These are phyloP conservation scores for Singerocomus inundabilis DNA, from an alignment of 1,284 basidiomycete species.

Conservation along the genomic window DNA sequence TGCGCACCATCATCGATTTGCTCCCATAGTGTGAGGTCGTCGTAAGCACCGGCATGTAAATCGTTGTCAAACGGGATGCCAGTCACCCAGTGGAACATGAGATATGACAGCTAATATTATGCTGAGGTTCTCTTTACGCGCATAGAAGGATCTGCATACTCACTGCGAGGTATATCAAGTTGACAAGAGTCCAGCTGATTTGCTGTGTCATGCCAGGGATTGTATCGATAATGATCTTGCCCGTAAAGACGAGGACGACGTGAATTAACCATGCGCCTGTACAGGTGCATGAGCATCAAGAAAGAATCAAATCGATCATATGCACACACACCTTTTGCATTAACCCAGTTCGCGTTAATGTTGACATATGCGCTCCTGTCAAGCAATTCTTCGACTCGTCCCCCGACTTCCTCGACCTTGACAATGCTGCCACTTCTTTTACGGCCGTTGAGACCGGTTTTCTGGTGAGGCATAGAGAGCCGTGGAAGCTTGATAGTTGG, in stretches of 20 bases:
- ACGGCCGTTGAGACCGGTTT: constrained; percentile 47
- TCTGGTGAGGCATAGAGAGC: constrained; percentile 40
- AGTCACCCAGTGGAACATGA: constrained; percentile 99
- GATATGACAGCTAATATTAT: constrained; percentile 77
- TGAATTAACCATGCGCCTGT: constrained; percentile 98
- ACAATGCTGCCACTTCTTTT: constrained; percentile 77
- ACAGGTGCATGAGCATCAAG: constrained; percentile 3
- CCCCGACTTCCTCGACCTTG: constrained; percentile 86
- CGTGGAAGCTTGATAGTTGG: constrained; percentile 50
- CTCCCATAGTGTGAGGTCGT: constrained; percentile 98
- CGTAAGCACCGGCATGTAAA: constrained; percentile 89
- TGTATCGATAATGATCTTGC: constrained; percentile 92
- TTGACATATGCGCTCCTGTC: constrained; percentile 85
- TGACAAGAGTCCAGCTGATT: constrained; percentile 94
- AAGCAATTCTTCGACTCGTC: constrained; percentile 74
- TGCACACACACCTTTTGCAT: constrained; percentile 80
- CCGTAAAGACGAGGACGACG: constrained; percentile 86
- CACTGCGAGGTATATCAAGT: constrained; percentile 89
- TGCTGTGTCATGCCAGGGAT: constrained; percentile 94
- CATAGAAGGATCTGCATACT: constrained; percentile 34
- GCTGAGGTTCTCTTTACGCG: constrained; percentile 2
- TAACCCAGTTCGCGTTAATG: constrained; percentile 98
- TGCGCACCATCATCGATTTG: constrained; percentile 99
- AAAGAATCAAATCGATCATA: not conserved
- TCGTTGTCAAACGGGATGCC: constrained; percentile 94